Conservation (phyloP, 2,329 filamentous ascomycete genomes). For the Aureobasidium melanogenum region DNA sequence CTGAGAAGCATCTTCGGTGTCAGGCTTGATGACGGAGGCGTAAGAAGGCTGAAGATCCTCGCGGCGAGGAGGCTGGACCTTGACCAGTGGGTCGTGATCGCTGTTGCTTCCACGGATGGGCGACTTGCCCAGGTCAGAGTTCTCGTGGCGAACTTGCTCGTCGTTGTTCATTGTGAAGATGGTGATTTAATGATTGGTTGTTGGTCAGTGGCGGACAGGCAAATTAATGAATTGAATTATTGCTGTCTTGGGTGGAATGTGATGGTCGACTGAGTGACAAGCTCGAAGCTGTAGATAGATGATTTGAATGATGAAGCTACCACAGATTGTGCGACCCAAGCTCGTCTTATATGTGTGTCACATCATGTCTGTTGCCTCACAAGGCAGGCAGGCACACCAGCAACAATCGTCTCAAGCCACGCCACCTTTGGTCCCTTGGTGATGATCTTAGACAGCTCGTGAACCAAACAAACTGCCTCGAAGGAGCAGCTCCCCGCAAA, state of each 20-base stretch:
- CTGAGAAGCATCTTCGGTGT: slow-evolving; percentile 56
- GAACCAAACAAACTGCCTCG: slow-evolving; percentile 3
- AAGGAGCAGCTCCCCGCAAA: not conserved
- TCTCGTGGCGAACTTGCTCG: slow-evolving; percentile 15
- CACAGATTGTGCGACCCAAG: not conserved
- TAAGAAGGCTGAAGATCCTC: slow-evolving; percentile 82
- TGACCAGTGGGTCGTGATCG: slow-evolving; percentile 25
- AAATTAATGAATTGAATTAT: not conserved
- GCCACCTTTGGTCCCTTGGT: not conserved
- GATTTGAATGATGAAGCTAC: not conserved
- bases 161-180: slow-evolving; percentile 9
- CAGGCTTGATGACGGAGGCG: slow-evolving; percentile 55
- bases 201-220: not conserved
- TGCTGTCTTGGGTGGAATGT: not conserved
- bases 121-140: slow-evolving; percentile 25
- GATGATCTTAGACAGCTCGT: not conserved
- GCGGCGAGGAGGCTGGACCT: slow-evolving; percentile 68
- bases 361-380: not conserved
- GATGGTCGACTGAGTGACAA: not conserved
- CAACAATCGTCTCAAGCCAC: slow-evolving; percentile 5
- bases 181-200: not conserved
- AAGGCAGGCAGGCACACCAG: slow-evolving; percentile 8
- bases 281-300: not conserved
- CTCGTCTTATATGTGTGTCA: slow-evolving; percentile 4
- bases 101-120: slow-evolving; percentile 14